phyloP scores from a whole-genome alignment of 495 filamentous ascomycete genomes.

The Aspergillus saccharolyticus region DNA sequence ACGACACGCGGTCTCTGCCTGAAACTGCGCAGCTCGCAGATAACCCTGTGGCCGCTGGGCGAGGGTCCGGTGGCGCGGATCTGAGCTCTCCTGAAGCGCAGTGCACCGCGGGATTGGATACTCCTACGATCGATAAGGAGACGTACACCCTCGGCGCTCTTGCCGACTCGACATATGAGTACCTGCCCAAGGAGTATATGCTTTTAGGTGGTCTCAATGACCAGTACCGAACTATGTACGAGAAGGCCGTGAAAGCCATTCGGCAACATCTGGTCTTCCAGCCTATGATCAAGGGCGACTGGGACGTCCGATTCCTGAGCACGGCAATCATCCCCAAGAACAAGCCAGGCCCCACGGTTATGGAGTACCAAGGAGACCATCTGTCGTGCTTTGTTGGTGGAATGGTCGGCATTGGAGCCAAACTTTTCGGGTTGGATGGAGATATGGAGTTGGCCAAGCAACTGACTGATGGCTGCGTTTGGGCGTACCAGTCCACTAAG shows the following conservation, averaged over 20 bases:
- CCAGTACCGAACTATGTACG: slow-evolving; percentile 81
- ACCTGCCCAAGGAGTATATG: slow-evolving; percentile 73
- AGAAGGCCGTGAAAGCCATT: slow-evolving; percentile 60
- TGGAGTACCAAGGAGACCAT: slow-evolving; percentile 64
- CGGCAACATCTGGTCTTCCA: slow-evolving; percentile 77
- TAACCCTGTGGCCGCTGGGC: slow-evolving; percentile 12
- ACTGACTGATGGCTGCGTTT: slow-evolving; percentile 89
- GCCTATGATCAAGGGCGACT: slow-evolving; percentile 70
- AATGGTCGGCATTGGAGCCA: slow-evolving; percentile 88
- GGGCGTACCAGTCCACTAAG: slow-evolving; percentile 77
- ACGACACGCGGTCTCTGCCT: slow-evolving; percentile 16
- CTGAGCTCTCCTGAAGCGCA: slow-evolving; percentile 14
- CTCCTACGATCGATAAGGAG: slow-evolving; percentile 21
- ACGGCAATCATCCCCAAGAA: slow-evolving; percentile 42
- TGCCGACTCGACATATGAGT: slow-evolving; percentile 92
- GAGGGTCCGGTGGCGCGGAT: neutral
- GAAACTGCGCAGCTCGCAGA: slow-evolving; percentile 26
- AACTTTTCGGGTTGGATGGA: slow-evolving; percentile 70
- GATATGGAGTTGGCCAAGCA: slow-evolving; percentile 79
- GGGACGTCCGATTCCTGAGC: slow-evolving; percentile 70
- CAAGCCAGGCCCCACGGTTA: slow-evolving; percentile 29
- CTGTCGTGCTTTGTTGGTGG: slow-evolving; percentile 88
- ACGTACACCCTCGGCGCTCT: slow-evolving; percentile 72
- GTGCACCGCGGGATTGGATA: slow-evolving; percentile 29
- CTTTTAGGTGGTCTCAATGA: slow-evolving; percentile 77